phyloP scores from a whole-genome alignment of 2,329 filamentous ascomycete genomes.

The Aspergillus chevalieri region DNA sequence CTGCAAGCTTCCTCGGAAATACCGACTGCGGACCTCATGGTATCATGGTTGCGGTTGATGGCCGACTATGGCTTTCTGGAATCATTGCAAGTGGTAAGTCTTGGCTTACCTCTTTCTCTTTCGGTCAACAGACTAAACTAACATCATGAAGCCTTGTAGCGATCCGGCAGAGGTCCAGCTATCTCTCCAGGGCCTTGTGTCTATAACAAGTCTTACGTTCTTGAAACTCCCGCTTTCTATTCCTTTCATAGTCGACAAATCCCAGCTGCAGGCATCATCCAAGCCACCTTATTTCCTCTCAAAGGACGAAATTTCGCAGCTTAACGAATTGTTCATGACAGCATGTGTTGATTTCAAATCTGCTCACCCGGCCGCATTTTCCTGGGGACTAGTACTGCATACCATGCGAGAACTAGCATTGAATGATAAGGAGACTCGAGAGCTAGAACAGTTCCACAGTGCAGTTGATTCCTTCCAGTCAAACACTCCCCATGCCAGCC shows the following conservation, averaged over 20 bases:
- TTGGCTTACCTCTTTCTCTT: conserved; percentile 6
- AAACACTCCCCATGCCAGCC: conserved; percentile 26
- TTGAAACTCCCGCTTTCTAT: conserved; percentile 62
- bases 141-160: conserved; percentile 30
- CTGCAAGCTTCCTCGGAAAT: conserved; percentile 56
- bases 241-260: conserved; percentile 42
- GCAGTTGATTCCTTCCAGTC: conserved; percentile 37
- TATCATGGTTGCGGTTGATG: conserved; percentile 71
- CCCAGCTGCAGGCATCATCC: conserved; percentile 18
- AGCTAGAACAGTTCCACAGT: conserved; percentile 37
- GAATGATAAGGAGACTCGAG: conserved; percentile 52
- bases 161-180: conserved; percentile 36
- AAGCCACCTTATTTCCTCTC: conserved; percentile 61
- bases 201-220: conserved; percentile 64
- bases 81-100: conserved; percentile 51
- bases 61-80: conserved; percentile 64
- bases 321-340: conserved; percentile 65
- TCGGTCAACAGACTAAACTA: conserved; percentile 9
- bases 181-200: conserved; percentile 63
- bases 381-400: conserved; percentile 73
- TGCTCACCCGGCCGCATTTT: conserved; percentile 68
- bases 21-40: conserved; percentile 53
- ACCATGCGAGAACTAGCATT: conserved; percentile 61
- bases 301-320: conserved; percentile 60
- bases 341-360: conserved; percentile 53